phyloP scores from a whole-genome alignment of 2,329 filamentous ascomycete genomes.

The Grosmannia clavigera region DNA sequence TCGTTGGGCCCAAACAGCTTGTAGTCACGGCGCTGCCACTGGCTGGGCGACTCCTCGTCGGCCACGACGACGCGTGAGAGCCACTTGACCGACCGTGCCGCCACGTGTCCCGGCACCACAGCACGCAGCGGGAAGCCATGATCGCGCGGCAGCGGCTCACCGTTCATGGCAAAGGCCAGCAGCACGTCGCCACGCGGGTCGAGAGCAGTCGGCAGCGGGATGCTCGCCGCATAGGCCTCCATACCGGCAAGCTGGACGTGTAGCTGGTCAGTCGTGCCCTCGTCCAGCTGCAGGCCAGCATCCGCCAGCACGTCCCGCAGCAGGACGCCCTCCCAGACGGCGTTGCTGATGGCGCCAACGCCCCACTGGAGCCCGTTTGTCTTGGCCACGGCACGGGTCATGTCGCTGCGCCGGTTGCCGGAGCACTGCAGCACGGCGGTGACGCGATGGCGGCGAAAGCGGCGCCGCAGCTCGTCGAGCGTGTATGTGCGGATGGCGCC shows the following conservation, averaged over 20 bases:
- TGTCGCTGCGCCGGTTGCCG: constrained; percentile 46
- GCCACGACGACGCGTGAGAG: constrained; percentile 50
- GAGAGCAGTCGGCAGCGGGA: constrained; percentile 44
- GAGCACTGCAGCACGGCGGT: constrained; percentile 48
- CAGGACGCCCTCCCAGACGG: constrained; percentile 44
- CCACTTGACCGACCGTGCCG: constrained; percentile 59
- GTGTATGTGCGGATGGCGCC: constrained; percentile 41
- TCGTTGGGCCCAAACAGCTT: constrained; percentile 57
- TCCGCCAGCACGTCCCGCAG: constrained; percentile 43
- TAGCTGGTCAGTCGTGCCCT: constrained; percentile 15
- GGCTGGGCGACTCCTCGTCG: constrained; percentile 51
- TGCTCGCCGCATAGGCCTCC: constrained; percentile 50
- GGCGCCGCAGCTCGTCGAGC: constrained; percentile 37
- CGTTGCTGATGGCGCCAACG: constrained; percentile 47
- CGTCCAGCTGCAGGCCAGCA: constrained; percentile 30
- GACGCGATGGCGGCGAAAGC: constrained; percentile 37
- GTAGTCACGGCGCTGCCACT: constrained; percentile 57
- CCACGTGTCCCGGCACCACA: constrained; percentile 53
- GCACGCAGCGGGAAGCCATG: constrained; percentile 54
- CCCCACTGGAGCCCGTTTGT: constrained; percentile 49
- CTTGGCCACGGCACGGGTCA: constrained; percentile 34
- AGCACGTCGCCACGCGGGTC: constrained; percentile 52
- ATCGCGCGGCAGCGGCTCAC: constrained; percentile 45
- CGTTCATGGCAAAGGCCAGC: constrained; percentile 57
- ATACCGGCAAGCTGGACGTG: constrained; percentile 47